Base-by-base conservation (phyloP, 1,139 yeast species). In the Candida pseudoviswanathii region DNA sequence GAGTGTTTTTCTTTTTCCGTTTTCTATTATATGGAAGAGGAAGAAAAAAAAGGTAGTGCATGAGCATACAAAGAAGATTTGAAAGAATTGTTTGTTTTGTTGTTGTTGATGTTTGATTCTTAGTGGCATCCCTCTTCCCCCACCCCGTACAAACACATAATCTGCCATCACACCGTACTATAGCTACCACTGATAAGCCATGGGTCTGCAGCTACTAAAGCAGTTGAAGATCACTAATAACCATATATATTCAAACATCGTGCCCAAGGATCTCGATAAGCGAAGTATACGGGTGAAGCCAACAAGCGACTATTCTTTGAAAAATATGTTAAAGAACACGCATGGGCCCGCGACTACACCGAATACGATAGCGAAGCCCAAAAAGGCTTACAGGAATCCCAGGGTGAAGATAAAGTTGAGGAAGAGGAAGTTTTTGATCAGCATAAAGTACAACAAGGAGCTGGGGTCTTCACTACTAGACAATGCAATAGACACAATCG, bases 181-280 rank as follows among this genome's bases (percentile, higher is more conserved):
- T 11, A 11, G 7, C 21, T 16, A 7, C 22, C 8, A 9, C 2
- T 33, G 2, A 5, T 5, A 16, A 34, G 39, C 26, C 16, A 56
- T 57, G 60, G 56, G 58, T 48, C 65, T 54, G 56, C 56, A 62
- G 46, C 61, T 66, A 48, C 56, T 67, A 47, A 60, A 65, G 50
- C 69, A 60, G 54, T 54, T 67, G 44, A 60, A 59, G 55, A 66
- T 67, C 40, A 58, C 68, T 25, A 61, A 66, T 51, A 66, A 66
- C 52, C 62, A 60, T 51, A 51, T 60, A 36, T 65, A 64, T 45
- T 62, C 68, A 25, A 55, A 65, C 46, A 53, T 62, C 8, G 51
- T 51, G 8, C 56, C 56, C 11, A 53, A 54, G 5, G 61, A 63
- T 45, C 53, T 61, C 24, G 54, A 60, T 44, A 58, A 60, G 38